A percentile compares a stretch with the other conserved stretches of the same genome.
Evolutionary conservation across 192 early-diverging fungal species (phyloP).

Genomic region (Umbelopsis isabellina): DNA sequence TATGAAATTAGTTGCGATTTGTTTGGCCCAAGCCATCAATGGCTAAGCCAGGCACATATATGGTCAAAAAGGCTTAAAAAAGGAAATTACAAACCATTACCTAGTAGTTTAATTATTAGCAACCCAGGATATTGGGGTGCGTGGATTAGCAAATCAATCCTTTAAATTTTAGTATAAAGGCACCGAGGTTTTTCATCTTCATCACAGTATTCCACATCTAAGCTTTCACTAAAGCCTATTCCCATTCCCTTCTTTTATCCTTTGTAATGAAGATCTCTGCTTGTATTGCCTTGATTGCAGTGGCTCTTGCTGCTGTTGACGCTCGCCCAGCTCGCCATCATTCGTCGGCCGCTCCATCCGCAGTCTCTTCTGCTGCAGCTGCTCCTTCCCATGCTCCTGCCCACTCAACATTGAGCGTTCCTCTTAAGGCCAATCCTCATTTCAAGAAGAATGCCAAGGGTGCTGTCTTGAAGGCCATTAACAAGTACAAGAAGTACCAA

Average conservation of each 20-base stretch:
- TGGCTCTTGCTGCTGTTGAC: slow-evolving; percentile 7
- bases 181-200: not conserved
- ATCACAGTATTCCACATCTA: not conserved
- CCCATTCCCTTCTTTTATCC: slow-evolving; percentile 22
- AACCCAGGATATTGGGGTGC: too few species aligned
- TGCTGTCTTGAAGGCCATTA: slow-evolving; percentile 27
- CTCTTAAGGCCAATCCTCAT: slow-evolving; percentile 23
- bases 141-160: too few species aligned
- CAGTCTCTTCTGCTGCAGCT: slow-evolving; percentile 3
- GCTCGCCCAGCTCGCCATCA: slow-evolving; percentile 19
- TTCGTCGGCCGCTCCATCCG: not conserved
- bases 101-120: too few species aligned
- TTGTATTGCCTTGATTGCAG: slow-evolving; percentile 25
- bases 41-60: not conserved
- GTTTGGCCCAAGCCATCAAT: not conserved
- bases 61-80: not conserved
- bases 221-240: not conserved
- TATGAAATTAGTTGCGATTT: not conserved
- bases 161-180: not conserved
- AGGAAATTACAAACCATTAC: not conserved
- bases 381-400: not conserved
- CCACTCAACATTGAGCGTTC: slow-evolving; percentile 12
- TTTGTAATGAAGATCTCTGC: slow-evolving; percentile 28
- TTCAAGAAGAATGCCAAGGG: slow-evolving; percentile 38
- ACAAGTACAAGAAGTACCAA: slow-evolving; percentile 25